phyloP scores from a whole-genome alignment of 768 basidiomycete species.

The Nidularia sp. region DNA sequence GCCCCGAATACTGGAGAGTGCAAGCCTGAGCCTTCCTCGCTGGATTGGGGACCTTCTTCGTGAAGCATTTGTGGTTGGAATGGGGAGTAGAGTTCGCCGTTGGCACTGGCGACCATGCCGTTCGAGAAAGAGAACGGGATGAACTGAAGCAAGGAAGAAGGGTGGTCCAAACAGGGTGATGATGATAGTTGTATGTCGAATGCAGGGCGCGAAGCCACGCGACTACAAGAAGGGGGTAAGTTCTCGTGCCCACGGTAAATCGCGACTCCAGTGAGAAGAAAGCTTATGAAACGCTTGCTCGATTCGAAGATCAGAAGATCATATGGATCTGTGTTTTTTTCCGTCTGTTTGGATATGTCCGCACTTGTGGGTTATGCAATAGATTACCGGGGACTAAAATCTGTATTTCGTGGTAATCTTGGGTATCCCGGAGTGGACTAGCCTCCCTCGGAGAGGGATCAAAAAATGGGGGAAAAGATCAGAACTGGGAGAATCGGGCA shows the following conservation, averaged over 20 bases:
- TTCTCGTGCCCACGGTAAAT: slow-evolving; percentile 39
- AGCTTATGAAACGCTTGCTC: slow-evolving; percentile 23
- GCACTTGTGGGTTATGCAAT: background rate
- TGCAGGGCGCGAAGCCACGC: slow-evolving; percentile 29
- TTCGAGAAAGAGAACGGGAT: slow-evolving; percentile 23
- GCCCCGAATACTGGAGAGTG: slow-evolving; percentile 67
- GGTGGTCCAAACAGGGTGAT: slow-evolving; percentile 10
- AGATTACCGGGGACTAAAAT: background rate
- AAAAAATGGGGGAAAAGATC: too few relatives aligned
- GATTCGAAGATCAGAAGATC: slow-evolving; percentile 35
- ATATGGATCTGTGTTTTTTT: slow-evolving; percentile 9
- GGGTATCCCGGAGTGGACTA: background rate
- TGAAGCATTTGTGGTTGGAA: slow-evolving; percentile 46
- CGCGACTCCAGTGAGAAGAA: slow-evolving; percentile 18
- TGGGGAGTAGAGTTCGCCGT: slow-evolving; percentile 53
- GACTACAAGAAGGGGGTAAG: slow-evolving; percentile 31
- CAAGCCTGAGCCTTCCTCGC: slow-evolving; percentile 72
- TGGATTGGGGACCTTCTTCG: slow-evolving; percentile 68
- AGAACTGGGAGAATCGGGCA: background rate
- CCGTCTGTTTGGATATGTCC: slow-evolving; percentile 1
- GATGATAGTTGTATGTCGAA: slow-evolving; percentile 22
- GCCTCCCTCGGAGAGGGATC: too few relatives aligned
- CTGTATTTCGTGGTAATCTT: background rate
- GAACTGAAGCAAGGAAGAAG: slow-evolving; percentile 4
- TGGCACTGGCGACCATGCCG: slow-evolving; percentile 53